Percentiles rank a stretch among this genome's conserved stretches.
Conservation (phyloP, 768 basidiomycete genomes). For the Pholiota conissans region DNA sequence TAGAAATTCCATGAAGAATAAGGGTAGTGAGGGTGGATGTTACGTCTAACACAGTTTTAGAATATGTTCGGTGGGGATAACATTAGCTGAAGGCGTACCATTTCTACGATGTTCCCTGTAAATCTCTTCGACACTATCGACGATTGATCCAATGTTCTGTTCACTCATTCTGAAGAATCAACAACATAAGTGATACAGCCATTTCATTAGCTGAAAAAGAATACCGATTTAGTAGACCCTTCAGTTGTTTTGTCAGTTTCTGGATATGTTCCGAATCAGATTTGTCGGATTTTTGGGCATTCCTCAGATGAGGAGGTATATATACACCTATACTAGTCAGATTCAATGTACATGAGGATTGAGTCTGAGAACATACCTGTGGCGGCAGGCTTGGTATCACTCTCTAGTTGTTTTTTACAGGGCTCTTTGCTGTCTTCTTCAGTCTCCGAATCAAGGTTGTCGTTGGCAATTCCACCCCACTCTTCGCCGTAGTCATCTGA, state of each 20-base stretch:
- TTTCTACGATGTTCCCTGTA: slow-evolving; percentile 79
- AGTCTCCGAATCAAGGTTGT: background rate
- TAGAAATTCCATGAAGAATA: slow-evolving; percentile 76
- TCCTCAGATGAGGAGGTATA: slow-evolving; percentile 80
- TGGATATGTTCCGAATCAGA: slow-evolving; percentile 36
- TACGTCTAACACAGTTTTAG: slow-evolving; percentile 55
- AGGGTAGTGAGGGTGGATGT: slow-evolving; percentile 76
- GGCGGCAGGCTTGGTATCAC: slow-evolving; percentile 5
- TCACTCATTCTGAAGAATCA: slow-evolving; percentile 72
- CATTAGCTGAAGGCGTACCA: slow-evolving; percentile 64
- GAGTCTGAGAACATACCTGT: slow-evolving; percentile 13
- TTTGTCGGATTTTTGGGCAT: slow-evolving; percentile 22
- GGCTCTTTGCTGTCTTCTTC: slow-evolving; percentile 12
- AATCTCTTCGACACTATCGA: slow-evolving; percentile 71
- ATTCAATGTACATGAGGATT: background rate
- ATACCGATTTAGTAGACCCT: slow-evolving; percentile 87
- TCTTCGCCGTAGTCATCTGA: slow-evolving; percentile 27
- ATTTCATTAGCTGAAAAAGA: slow-evolving; percentile 5
- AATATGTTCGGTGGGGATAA: background rate
- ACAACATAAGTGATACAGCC: too few relatives aligned
- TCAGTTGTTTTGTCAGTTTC: slow-evolving; percentile 74
- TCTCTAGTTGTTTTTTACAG: background rate
- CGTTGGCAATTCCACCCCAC: slow-evolving; percentile 32
- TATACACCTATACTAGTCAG: slow-evolving; percentile 47
- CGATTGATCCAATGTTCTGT: slow-evolving; percentile 77